Conservation (phyloP, 768 basidiomycete genomes). For the Amanita fuliginea region DNA sequence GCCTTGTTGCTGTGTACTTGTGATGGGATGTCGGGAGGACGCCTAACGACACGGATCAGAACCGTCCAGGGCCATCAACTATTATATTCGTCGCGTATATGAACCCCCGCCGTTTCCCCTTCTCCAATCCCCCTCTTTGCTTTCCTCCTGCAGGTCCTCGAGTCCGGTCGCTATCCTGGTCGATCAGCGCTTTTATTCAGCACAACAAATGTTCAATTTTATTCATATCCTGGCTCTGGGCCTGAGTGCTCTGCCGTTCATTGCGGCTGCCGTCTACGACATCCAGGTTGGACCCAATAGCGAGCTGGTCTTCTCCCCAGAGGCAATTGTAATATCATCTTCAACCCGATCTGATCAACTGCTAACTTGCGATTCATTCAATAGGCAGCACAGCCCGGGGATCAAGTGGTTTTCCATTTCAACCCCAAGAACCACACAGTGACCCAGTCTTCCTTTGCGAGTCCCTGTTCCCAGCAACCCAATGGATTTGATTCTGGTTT, state of each 20-base stretch:
- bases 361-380: conserved; percentile 1
- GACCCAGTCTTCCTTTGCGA: conserved; percentile 38
- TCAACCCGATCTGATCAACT: background rate
- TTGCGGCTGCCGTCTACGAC: conserved; percentile 37
- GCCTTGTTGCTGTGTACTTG: too few relatives aligned
- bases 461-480: conserved; percentile 40
- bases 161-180: conserved; percentile 11
- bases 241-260: conserved; percentile 39
- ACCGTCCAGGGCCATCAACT: too few relatives aligned
- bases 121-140: conserved; percentile 14
- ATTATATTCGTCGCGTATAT: background rate
- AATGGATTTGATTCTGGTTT: conserved; percentile 50
- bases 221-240: conserved; percentile 25
- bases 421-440: conserved; percentile 46
- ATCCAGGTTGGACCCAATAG: conserved; percentile 39
- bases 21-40: too few relatives aligned
- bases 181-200: conserved; percentile 12
- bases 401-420: conserved; percentile 55
- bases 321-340: conserved; percentile 32
- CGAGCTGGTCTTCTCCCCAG: conserved; percentile 32
- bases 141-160: conserved; percentile 13
- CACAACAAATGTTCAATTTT: conserved; percentile 34
- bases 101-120: background rate
- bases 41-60: too few relatives aligned
- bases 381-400: conserved; percentile 39